These are phyloP conservation scores for Pleurozium schreberi DNA, from an alignment of 225 moss, liverwort and hornwort species.

Conservation along the genomic window DNA sequence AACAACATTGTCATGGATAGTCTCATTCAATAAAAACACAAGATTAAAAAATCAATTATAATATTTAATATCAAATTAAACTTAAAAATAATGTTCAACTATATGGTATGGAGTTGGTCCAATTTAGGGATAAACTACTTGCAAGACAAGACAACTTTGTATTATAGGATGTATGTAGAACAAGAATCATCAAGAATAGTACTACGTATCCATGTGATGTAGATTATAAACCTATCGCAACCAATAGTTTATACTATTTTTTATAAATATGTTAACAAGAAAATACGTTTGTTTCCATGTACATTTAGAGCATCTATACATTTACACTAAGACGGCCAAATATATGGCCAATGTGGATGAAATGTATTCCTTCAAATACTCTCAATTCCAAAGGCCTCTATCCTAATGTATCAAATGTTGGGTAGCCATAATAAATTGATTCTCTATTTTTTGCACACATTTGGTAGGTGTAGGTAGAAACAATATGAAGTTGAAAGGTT, in stretches of 20 bases:
- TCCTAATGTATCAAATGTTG: background rate
- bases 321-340: fast-evolving
- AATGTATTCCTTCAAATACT: background rate
- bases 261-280: too few relatives aligned
- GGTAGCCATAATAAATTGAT: background rate
- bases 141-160: background rate
- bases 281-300: background rate
- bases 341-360: background rate
- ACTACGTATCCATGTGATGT: fast-evolving
- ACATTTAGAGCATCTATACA: background rate
- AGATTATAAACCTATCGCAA: background rate
- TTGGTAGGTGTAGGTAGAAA: background rate
- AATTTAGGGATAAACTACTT: background rate
- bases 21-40: background rate
- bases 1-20: background rate
- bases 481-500: background rate
- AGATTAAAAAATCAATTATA: background rate
- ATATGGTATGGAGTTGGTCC: background rate
- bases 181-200: background rate
- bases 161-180: background rate
- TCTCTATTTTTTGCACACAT: background rate
- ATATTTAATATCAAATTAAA: background rate
- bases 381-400: background rate
- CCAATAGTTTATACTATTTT: background rate
- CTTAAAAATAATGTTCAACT: background rate